Base-by-base conservation (phyloP, 176 grass and related monocot species). In the Eleusine coracana region DNA sequence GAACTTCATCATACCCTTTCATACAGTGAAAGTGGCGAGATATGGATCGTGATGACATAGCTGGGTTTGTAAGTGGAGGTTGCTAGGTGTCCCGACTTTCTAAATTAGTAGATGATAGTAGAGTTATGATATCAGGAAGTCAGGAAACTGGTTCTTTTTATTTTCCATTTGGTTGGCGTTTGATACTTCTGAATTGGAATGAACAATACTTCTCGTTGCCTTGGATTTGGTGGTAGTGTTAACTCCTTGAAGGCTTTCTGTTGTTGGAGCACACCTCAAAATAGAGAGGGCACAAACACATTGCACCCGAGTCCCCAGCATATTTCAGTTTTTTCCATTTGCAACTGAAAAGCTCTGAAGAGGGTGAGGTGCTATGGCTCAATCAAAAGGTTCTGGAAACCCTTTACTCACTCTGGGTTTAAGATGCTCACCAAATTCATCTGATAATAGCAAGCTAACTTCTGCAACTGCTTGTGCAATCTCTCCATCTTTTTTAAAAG, bases 31-130 rank as follows among this genome's bases (percentile, higher is more conserved):
- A 86, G 78, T 85, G 91, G 79, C 70, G 6, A 48, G 77, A 84
- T 78, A 99, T 99, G 97, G 97, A 96, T 66, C 97, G 91, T 65
- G 73, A 81, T 71, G 97, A 99, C 76, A 90, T 92, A 66, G 59
- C 83, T 37, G 97, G 97, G 52, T 96, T 99, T 34, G 97, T 96
- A 58, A 99, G 93, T 78, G 97, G 97, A 82, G 97, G 97, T 84
- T 96, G 97, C 83, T 83, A 76, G 45, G 51, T 60, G 20, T 77
- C 50, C 67, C 60, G 80, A 87, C 67, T 37, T 82, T 86, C 74
- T 96, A 85, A 90, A 71, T 27, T 25, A 76, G 54, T 84, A 77
- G 59, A 90, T 75, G 86, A 48, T 71, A 85, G 46, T 84, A 90
- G 36, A 87, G 31, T 82, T 87, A 77, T 84, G 70, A 84, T 87